These are phyloP conservation scores for Megacollybia marginata DNA, from an alignment of 768 basidiomycete genomes.

Conservation along the genomic window DNA sequence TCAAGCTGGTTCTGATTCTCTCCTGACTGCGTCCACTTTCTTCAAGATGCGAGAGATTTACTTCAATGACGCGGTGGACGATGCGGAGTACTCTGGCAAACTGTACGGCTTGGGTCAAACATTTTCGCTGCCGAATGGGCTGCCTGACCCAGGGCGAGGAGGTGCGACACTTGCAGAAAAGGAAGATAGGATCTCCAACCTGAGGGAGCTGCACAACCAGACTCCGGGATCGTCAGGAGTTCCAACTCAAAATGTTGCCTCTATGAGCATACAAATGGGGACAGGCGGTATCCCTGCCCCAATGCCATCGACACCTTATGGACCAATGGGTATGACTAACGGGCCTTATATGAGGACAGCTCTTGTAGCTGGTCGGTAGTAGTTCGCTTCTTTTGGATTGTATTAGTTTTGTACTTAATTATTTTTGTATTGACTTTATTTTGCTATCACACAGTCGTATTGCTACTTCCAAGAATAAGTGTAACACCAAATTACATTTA, in stretches of 20 bases:
- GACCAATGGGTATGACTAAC: constrained; percentile 42
- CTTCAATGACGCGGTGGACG: constrained; percentile 87
- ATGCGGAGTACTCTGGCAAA: constrained; percentile 73
- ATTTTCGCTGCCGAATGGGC: constrained; percentile 59
- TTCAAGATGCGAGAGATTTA: constrained; percentile 94
- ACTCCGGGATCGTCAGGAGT: constrained; percentile 26
- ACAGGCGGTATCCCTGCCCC: constrained; percentile 33
- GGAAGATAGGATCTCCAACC: constrained; percentile 51
- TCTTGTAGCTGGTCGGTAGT: constrained; percentile 47
- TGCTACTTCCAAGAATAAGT: no score
- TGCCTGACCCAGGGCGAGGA: constrained; percentile 57
- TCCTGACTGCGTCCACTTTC: constrained; percentile 88
- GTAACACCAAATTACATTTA: background rate
- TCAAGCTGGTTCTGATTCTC: constrained; percentile 96
- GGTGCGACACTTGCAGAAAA: constrained; percentile 79
- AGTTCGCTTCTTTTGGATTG: background rate
- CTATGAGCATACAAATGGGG: constrained; percentile 46
- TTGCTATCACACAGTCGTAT: background rate
- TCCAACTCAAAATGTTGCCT: background rate
- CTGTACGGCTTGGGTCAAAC: constrained; percentile 81
- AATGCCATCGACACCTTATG: constrained; percentile 48
- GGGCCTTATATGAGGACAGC: constrained; percentile 62
- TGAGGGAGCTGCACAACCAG: constrained; percentile 47
- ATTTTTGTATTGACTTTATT: no score
- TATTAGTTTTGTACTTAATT: background rate